Percentiles rank a stretch among this genome's conserved stretches.
phyloP scores from a whole-genome alignment of 2,329 filamentous ascomycete species.

The Dissoconium aciculare region DNA sequence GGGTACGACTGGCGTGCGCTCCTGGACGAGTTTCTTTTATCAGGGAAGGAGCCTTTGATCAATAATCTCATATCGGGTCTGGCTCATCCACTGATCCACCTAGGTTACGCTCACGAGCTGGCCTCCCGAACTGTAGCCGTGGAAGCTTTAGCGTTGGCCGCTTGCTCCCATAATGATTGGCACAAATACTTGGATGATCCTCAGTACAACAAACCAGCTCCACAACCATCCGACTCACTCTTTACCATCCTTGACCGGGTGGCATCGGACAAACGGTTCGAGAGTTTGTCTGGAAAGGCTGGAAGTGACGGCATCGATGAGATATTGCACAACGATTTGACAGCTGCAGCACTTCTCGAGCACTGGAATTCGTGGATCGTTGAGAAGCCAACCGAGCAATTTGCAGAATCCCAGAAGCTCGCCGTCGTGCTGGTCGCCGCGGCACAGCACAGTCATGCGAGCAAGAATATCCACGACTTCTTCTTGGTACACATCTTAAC shows the following conservation, averaged over 20 bases:
- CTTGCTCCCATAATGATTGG: slow-evolving; percentile 42
- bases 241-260: slow-evolving; percentile 59
- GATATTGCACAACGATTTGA: slow-evolving; percentile 55
- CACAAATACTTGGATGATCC: slow-evolving; percentile 56
- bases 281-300: slow-evolving; percentile 46
- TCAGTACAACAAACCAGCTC: slow-evolving; percentile 50
- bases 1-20: slow-evolving; percentile 76
- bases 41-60: slow-evolving; percentile 60
- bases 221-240: slow-evolving; percentile 45
- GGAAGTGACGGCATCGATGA: slow-evolving; percentile 49
- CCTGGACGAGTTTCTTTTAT: slow-evolving; percentile 60
- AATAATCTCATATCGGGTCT: slow-evolving; percentile 67
- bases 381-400: slow-evolving; percentile 54
- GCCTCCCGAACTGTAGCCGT: slow-evolving; percentile 73
- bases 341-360: slow-evolving; percentile 58
- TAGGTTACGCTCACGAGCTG: slow-evolving; percentile 87
- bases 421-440: slow-evolving; percentile 47
- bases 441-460: slow-evolving; percentile 19
- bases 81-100: slow-evolving; percentile 81
- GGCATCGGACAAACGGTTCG: slow-evolving; percentile 52
- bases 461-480: slow-evolving; percentile 59
- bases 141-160: slow-evolving; percentile 62
- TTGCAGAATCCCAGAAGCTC: slow-evolving; percentile 51
- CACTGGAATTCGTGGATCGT: slow-evolving; percentile 86
- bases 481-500: slow-evolving; percentile 71